Percentiles rank a stretch among this genome's conserved stretches.
Conservation (phyloP, 768 basidiomycete genomes). For the Mycena epipterygia region DNA sequence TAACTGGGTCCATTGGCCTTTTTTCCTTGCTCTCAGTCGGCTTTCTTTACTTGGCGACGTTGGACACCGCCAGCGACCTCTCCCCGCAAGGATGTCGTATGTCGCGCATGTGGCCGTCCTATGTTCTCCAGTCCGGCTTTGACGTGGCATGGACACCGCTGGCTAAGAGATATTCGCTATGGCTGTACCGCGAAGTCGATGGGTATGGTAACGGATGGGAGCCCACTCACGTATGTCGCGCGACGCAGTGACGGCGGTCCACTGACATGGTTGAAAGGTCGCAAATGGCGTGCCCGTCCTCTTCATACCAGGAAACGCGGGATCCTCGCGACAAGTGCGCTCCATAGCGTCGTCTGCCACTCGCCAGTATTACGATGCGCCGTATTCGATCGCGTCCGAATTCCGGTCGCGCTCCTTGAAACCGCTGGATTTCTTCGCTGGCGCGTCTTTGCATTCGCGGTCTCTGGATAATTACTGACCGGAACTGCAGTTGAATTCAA, state of each 20-base stretch:
- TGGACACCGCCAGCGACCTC: slow-evolving; percentile 61
- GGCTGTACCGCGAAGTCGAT: slow-evolving; percentile 85
- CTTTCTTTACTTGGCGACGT: slow-evolving; percentile 58
- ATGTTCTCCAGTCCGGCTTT: slow-evolving; percentile 79
- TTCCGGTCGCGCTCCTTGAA: slow-evolving; percentile 64
- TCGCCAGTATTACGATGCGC: slow-evolving; percentile 81
- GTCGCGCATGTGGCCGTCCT: slow-evolving; percentile 97
- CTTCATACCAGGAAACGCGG: slow-evolving; percentile 98
- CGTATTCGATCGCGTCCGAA: slow-evolving; percentile 65
- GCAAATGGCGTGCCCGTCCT: slow-evolving; percentile 83
- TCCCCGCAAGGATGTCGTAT: slow-evolving; percentile 95
- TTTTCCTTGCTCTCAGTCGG: slow-evolving; percentile 50
- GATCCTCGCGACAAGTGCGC: slow-evolving; percentile 93
- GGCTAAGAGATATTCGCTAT: slow-evolving; percentile 84
- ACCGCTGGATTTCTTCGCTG: slow-evolving; percentile 88
- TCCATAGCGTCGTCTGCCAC: slow-evolving; percentile 94
- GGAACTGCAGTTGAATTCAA: slow-evolving; percentile 85
- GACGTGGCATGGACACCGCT: slow-evolving; percentile 79
- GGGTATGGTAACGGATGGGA: slow-evolving; percentile 72
- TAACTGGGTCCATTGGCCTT: slow-evolving; percentile 52
- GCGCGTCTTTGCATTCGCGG: slow-evolving; percentile 55
- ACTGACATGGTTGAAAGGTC: slow-evolving; percentile 27
- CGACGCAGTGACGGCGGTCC: neutral
- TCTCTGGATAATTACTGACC: neutral
- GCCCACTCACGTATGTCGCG: slow-evolving; percentile 61